These are phyloP conservation scores for Botrytis deweyae DNA, from an alignment of 2,329 filamentous ascomycete genomes.

Conservation along the genomic window DNA sequence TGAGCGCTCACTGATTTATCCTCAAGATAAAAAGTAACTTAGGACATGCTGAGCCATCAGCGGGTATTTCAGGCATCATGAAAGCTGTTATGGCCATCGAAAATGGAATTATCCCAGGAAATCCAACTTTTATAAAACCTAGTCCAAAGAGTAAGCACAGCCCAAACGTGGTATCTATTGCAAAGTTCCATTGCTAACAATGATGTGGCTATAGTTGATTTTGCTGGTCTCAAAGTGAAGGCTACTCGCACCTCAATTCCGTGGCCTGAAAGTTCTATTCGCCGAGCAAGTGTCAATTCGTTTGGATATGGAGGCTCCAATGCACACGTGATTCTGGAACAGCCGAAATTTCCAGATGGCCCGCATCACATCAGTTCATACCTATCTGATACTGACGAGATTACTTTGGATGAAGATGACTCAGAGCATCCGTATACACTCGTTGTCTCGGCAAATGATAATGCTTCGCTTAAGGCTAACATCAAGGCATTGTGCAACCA, in stretches of 20 bases:
- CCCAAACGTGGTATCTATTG: neutral
- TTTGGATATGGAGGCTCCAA: slow-evolving; percentile 35
- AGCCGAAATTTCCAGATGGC: neutral
- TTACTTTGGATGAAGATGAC: slow-evolving; percentile 16
- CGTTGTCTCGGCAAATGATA: slow-evolving; percentile 22
- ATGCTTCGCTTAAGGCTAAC: slow-evolving; percentile 11
- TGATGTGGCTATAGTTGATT: slow-evolving; percentile 3
- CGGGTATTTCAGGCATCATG: slow-evolving; percentile 42
- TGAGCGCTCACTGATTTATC: neutral
- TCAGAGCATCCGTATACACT: neutral
- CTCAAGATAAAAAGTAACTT: slow-evolving; percentile 17
- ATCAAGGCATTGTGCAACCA: slow-evolving; percentile 13
- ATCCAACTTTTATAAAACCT: slow-evolving; percentile 42
- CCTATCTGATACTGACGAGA: neutral
- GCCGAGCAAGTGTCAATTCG: slow-evolving; percentile 45
- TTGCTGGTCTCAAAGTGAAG: slow-evolving; percentile 40
- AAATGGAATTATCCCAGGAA: slow-evolving; percentile 44
- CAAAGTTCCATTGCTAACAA: neutral
- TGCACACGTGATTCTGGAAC: slow-evolving; percentile 34
- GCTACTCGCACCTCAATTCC: slow-evolving; percentile 13
- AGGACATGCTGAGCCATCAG: slow-evolving; percentile 40
- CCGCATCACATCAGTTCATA: slow-evolving; percentile 6
- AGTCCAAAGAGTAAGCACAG: slow-evolving; percentile 33
- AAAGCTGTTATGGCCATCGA: slow-evolving; percentile 45
- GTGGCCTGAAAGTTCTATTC: slow-evolving; percentile 40